These are phyloP conservation scores for Priceomyces haplophilus DNA, from an alignment of 805 yeast species.

Conservation along the genomic window DNA sequence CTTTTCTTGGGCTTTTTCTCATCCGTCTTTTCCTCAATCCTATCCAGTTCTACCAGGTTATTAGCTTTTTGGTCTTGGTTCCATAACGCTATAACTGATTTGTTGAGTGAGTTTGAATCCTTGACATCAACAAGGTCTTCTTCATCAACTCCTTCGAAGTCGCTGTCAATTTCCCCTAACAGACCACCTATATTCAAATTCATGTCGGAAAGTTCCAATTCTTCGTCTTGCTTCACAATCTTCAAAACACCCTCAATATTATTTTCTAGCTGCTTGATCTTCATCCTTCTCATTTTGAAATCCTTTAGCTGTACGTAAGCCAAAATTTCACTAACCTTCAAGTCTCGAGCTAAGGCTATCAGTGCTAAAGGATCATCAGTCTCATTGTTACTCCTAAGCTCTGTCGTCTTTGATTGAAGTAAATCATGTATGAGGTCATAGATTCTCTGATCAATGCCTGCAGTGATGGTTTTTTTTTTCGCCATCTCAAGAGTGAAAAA, in stretches of 20 bases:
- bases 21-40: conserved; percentile 14
- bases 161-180: conserved; percentile 32
- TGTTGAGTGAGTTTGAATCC: conserved; percentile 70
- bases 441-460: conserved; percentile 52
- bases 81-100: conserved; percentile 75
- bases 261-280: conserved; percentile 59
- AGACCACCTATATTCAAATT: conserved; percentile 17
- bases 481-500: conserved; percentile 7
- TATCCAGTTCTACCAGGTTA: conserved; percentile 3
- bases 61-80: conserved; percentile 17
- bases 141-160: conserved; percentile 39
- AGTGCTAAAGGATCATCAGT: conserved; percentile 37
- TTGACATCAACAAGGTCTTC: conserved; percentile 59
- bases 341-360: conserved; percentile 61
- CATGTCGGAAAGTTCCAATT: conserved; percentile 48
- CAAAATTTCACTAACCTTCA: conserved; percentile 50
- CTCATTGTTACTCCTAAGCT: conserved; percentile 28
- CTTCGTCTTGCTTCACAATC: conserved; percentile 58
- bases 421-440: conserved; percentile 53
- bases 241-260: conserved; percentile 59
- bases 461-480: conserved; percentile 12
- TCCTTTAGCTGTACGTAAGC: conserved; percentile 64
- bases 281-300: conserved; percentile 63
- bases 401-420: conserved; percentile 57
- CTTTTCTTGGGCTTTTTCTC: conserved; percentile 49